Base-by-base conservation (phyloP, 106 monocot genomes). In the Posidonia australis region DNA sequence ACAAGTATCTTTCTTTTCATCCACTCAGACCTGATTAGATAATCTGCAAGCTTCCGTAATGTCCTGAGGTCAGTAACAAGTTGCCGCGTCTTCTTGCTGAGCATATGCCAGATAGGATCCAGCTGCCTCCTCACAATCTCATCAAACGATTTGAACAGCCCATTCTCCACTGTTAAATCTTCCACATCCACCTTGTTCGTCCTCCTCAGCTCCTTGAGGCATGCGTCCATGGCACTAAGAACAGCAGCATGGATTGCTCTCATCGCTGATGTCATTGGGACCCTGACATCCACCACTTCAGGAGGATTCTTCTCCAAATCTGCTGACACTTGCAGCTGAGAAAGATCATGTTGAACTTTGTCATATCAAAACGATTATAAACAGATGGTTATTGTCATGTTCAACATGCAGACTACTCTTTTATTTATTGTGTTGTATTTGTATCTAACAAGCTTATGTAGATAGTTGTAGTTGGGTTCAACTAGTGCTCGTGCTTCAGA, bases 181-280 rank as follows among this genome's bases (percentile, higher is more conserved):
- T 98, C 98, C 10, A 98, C 98, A 56, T 98, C 98, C 10, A 98
- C 91, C 72, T 98, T 98, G 58, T 98, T 98, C 28, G 90, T 81
- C 81, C 63, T 70, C 78, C 87, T 74, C 61, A 98, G 68, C 82
- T 98, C 98, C 84, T 81, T 91, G 41, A 98, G 77, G 65, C 98
- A 98, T 0, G 85, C 90, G 44, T 88, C 98, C 90, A 98, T 91
- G 24, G 91, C 79, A 60, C 80, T 87, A n/a, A 98, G 67, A 41
- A 85, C 69, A 1, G 98, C 98, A 20, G 45, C 43, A 72, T 98
- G 91, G 16, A 98, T 77, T 6, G 78, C 98, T 77, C 44, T 80
- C 98, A 98, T 98, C 9, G 75, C 65, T 16, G 65, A 72, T 17
- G 84, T 83, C 87, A 91, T 75, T 43, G 90, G 82, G 17, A 98